These are phyloP conservation scores for Botrytis aclada DNA, from an alignment of 2,329 filamentous ascomycete species.

Conservation along the genomic window DNA sequence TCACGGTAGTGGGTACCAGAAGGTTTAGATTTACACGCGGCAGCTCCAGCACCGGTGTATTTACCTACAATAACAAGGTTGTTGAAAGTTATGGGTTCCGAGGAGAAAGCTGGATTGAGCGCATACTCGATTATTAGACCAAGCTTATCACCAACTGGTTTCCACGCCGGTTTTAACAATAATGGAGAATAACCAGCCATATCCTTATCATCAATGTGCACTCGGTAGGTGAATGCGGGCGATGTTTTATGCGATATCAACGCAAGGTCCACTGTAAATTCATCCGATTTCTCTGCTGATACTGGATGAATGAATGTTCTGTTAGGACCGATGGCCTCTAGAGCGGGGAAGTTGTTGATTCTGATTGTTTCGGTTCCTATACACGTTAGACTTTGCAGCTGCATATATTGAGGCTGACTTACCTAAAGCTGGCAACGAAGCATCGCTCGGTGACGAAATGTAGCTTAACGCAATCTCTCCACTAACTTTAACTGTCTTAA, in stretches of 20 bases:
- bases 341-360: conserved; percentile 44
- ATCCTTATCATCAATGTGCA: conserved; percentile 65
- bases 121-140: conserved; percentile 82
- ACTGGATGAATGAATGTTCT: conserved; percentile 80
- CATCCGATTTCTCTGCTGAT: conserved; percentile 63
- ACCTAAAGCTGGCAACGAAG: conserved; percentile 47
- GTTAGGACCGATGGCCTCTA: conserved; percentile 93
- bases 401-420: conserved; percentile 20
- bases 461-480: conserved; percentile 89
- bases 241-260: conserved; percentile 66
- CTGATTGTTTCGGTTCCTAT: conserved; percentile 25
- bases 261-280: conserved; percentile 73
- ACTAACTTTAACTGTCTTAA: conserved; percentile 70
- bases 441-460: conserved; percentile 48
- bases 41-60: conserved; percentile 65
- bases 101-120: conserved; percentile 62
- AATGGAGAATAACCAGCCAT: conserved; percentile 57
- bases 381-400: conserved; percentile 1
- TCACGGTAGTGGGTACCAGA: conserved; percentile 76
- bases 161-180: conserved; percentile 66
- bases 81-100: conserved; percentile 56
- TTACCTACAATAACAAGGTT: conserved; percentile 73
- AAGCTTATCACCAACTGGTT: conserved; percentile 78
- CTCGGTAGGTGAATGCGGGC: conserved; percentile 88
- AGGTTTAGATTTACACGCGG: conserved; percentile 72